A percentile compares a stretch with the other conserved stretches of the same genome.
Evolutionary conservation across 2,329 filamentous ascomycete genomes (phyloP).

Genomic region (Westerdykella aurantiaca): DNA sequence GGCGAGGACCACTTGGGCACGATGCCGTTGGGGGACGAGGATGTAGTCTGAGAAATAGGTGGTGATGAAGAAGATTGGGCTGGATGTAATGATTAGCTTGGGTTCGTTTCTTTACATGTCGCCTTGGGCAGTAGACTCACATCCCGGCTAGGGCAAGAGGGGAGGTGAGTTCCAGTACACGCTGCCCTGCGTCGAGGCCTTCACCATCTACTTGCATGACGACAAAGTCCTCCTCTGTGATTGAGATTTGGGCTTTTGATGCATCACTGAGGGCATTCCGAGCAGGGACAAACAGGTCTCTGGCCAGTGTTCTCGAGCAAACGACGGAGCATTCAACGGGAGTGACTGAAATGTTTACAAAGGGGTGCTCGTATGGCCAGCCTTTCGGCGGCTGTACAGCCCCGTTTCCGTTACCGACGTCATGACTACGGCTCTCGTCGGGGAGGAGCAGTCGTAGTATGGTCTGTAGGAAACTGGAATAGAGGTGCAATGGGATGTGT

Average conservation of each 20-base stretch:
- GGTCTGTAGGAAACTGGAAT: constrained; percentile 74
- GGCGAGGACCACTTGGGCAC: constrained; percentile 67
- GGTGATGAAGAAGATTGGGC: constrained; percentile 95
- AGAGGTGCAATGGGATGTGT: constrained; percentile 76
- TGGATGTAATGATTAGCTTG: constrained; percentile 24
- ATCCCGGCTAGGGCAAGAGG: constrained; percentile 88
- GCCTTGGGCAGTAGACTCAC: constrained; percentile 37
- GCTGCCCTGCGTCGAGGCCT: constrained; percentile 82
- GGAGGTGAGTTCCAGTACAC: constrained; percentile 85
- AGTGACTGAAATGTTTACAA: constrained; percentile 90
- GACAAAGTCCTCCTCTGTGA: constrained; percentile 78
- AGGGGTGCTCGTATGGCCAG: constrained; percentile 59
- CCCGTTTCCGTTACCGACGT: constrained; percentile 21
- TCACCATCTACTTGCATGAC: constrained; percentile 86
- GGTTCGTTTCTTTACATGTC: not conserved
- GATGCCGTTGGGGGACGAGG: constrained; percentile 72
- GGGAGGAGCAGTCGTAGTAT: constrained; percentile 82
- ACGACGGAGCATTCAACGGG: constrained; percentile 90
- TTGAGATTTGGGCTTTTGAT: constrained; percentile 50
- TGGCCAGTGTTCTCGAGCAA: constrained; percentile 70
- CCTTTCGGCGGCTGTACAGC: constrained; percentile 32
- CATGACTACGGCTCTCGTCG: constrained; percentile 36
- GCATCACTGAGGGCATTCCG: constrained; percentile 56
- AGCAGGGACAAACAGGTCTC: constrained; percentile 68
- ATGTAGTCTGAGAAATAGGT: constrained; percentile 98